Base-by-base conservation (phyloP, 2,329 filamentous ascomycete genomes). In the Cladobotryum mycophilum region DNA sequence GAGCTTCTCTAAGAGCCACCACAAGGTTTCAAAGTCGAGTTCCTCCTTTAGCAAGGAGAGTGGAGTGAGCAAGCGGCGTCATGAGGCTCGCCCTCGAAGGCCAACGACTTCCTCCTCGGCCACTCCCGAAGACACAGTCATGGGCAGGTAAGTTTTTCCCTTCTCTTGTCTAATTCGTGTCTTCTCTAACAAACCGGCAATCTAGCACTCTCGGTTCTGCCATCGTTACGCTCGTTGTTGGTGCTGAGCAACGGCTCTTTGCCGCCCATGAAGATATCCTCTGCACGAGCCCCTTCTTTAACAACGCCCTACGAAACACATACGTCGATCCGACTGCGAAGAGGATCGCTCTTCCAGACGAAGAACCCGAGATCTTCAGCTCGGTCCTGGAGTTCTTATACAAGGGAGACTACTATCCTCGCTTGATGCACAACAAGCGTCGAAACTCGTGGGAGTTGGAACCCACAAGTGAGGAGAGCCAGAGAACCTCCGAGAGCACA, bases 341-440 rank as follows among this genome's bases (percentile, higher is more conserved):
- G 70, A 84, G 85, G 49, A 86, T 96, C 65, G 79, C 85, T 47
- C 80, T 96, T 2, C 86, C 89, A 1, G 83, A 92, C 53, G 91
- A 96, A 68, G 85, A 91, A 60, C 89, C 91, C 17, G 89, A 95
- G 66, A 85, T 95, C 62, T 91, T 96, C 69, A 95, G 89, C 7
- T 90, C 86, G 5, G 79, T 96, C 11, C 82, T 96, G 51, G 91
- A 96, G 66, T 96, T 86, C 60, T 82, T 96, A 51, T 95, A 95
- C 79, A 95, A 95, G 71, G 90, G 90, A 56, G 91, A 96, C 69
- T 96, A 96, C 72, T 91, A 85, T 60, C 90, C 91, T 3, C 85
- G 86, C 15, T 77, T 95, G 20, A 71, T 89, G 51, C 89, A 89
- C 70, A 89, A 92, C 72, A 89, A 90, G 74, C 83, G 85, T 56